Base-by-base conservation (phyloP, 306 rosid genomes). In the Cucumis cinereus region DNA sequence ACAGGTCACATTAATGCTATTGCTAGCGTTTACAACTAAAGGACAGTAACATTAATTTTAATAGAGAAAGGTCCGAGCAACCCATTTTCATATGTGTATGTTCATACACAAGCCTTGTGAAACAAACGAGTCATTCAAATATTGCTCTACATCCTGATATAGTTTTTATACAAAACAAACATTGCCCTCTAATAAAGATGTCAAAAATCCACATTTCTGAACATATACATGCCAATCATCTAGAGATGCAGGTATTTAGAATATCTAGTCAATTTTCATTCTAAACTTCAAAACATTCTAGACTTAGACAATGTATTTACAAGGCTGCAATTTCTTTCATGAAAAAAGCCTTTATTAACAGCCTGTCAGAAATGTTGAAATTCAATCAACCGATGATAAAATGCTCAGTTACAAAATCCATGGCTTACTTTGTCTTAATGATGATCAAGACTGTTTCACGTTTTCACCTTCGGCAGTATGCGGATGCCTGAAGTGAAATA, bases 401-500 rank as follows among this genome's bases (percentile, higher is more conserved):
- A 60, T 6, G 59, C 55, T 36, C 77, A 79, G 75, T 30, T 40
- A 38, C 9, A 20, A 68, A 55, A 50, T 45, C 38, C 74, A 41
- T 15, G 75, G 45, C 57, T 50, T 67, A 41, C 73, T 35, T 60
- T 50, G 14, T 30, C 49, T 58, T 20, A 61, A 30, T 73, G 15
- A 74, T 28, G 33, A 62, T 82, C 86, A 80, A 63, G 73, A 52
- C 20, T 20, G 66, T 43, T 24, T 83, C 75, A 4, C 14, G 59
- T 73, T 80, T 75, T 57, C 86, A 64, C 69, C 74, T 64, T 78
- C 84, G 36, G 52, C 28, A 59, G 63, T 1, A 28, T 26, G 83
- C 19, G 75, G 45, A 50, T 83, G 82, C 83, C 77, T 82, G 80
- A 87, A 79, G 67, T 83, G 80, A 60, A 86, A 67, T 57, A 80